Conservation (phyloP, 345 rosid genomes). For the Limnanthes douglasii region DNA sequence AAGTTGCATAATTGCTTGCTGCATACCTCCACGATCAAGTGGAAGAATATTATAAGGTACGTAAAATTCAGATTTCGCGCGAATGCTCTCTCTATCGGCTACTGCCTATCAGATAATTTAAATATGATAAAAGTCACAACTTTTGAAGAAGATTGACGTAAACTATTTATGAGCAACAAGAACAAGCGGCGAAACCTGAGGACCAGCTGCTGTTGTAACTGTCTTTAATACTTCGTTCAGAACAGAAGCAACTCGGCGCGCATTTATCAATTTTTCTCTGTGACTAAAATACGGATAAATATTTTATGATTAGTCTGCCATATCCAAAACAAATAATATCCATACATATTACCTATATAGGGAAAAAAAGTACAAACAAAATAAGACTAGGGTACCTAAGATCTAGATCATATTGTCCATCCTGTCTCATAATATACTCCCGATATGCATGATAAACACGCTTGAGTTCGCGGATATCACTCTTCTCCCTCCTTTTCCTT, state of each 20-base stretch:
- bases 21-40: constrained; percentile 67
- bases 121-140: constrained; percentile 3
- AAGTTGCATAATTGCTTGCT: constrained; percentile 69
- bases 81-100: constrained; percentile 38
- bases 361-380: not conserved
- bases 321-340: not conserved
- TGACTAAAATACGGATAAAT: constrained; percentile 13
- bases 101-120: constrained; percentile 35
- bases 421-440: constrained; percentile 36
- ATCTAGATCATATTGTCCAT: constrained; percentile 30
- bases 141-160: not conserved
- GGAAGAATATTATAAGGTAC: constrained; percentile 91
- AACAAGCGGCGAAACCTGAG: constrained; percentile 30
- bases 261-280: constrained; percentile 45
- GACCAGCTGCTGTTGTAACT: constrained; percentile 39
- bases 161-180: not conserved
- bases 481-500: constrained; percentile 27
- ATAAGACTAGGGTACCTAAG: constrained; percentile 21
- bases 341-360: constrained; percentile 1
- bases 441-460: constrained; percentile 58
- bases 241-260: constrained; percentile 52
- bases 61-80: constrained; percentile 38
- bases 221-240: constrained; percentile 58
- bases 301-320: constrained; percentile 3
- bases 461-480: constrained; percentile 58